Evolutionary conservation across 495 filamentous ascomycete species (phyloP).

Genomic region (Corynascus novoguineensis): DNA sequence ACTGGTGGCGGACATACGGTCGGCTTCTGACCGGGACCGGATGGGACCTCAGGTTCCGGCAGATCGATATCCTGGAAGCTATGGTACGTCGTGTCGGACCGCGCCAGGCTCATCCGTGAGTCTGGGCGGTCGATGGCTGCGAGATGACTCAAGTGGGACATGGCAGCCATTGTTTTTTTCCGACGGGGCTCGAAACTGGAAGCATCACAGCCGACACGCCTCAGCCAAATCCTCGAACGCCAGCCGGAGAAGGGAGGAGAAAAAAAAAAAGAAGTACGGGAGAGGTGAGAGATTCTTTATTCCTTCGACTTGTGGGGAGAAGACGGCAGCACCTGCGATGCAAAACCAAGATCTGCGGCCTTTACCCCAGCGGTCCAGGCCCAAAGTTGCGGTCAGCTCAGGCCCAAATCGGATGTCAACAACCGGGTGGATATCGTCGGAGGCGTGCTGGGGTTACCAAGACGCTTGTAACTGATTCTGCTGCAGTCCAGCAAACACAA

Average conservation of each 20-base stretch:
- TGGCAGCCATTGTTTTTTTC: slow-evolving; percentile 18
- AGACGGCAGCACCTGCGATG: background rate
- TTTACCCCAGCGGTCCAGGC: slow-evolving; percentile 7
- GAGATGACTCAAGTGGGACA: slow-evolving; percentile 29
- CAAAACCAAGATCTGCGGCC: slow-evolving; percentile 11
- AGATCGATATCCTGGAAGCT: slow-evolving; percentile 43
- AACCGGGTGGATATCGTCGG: slow-evolving; percentile 16
- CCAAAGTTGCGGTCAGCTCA: slow-evolving; percentile 20
- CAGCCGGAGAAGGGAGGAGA: background rate
- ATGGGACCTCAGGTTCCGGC: slow-evolving; percentile 24
- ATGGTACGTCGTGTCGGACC: slow-evolving; percentile 43
- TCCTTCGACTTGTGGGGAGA: slow-evolving; percentile 2
- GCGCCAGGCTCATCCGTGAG: slow-evolving; percentile 37
- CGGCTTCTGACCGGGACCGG: slow-evolving; percentile 10
- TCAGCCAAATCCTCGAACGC: background rate
- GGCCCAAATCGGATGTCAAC: slow-evolving; percentile 16
- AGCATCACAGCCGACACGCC: slow-evolving; percentile 20
- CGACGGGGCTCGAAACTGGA: background rate
- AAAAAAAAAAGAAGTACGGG: background rate
- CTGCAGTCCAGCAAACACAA: slow-evolving; percentile 16
- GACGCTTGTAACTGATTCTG: slow-evolving; percentile 4
- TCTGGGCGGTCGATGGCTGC: slow-evolving; percentile 33
- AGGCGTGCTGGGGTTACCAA: slow-evolving; percentile 2
- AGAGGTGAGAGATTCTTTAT: slow-evolving; percentile 20
- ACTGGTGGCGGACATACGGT: slow-evolving; percentile 4